phyloP scores from a whole-genome alignment of 768 basidiomycete species.

The Termitomyces sp. region DNA sequence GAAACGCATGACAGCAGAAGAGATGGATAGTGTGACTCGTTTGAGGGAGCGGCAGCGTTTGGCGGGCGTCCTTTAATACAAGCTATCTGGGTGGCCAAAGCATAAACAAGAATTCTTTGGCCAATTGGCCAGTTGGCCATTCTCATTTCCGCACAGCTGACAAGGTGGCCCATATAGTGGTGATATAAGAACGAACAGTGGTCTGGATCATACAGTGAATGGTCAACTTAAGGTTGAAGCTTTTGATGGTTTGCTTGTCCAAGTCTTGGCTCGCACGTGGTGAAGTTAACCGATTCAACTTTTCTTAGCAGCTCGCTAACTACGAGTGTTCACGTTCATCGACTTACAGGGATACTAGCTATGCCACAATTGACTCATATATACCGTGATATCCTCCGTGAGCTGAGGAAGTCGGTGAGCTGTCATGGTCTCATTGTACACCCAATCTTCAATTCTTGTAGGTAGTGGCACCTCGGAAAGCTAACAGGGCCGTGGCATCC shows the following conservation, averaged over 20 bases:
- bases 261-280: not conserved
- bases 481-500: conserved; percentile 36
- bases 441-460: conserved; percentile 4
- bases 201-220: not conserved
- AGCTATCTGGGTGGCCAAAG: conserved; percentile 5
- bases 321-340: not conserved
- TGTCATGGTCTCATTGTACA: not conserved
- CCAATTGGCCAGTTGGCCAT: not conserved
- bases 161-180: not conserved
- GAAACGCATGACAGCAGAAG: conserved; percentile 2
- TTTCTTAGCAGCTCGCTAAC: not conserved
- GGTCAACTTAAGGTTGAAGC: not conserved
- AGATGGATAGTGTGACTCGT: not conserved
- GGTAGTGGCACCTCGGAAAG: conserved; percentile 29
- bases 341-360: not conserved
- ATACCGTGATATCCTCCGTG: conserved; percentile 50
- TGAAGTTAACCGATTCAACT: not conserved
- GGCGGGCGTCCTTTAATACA: conserved; percentile 3
- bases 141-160: not conserved
- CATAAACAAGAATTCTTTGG: conserved; percentile 1
- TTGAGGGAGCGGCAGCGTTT: not conserved
- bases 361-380: conserved; percentile 20
- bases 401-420: conserved; percentile 49
- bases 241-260: not conserved
- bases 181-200: conserved; percentile 5